Conservation (phyloP, 2,329 filamentous ascomycete species). For the Ceratocystis alfenasii region DNA sequence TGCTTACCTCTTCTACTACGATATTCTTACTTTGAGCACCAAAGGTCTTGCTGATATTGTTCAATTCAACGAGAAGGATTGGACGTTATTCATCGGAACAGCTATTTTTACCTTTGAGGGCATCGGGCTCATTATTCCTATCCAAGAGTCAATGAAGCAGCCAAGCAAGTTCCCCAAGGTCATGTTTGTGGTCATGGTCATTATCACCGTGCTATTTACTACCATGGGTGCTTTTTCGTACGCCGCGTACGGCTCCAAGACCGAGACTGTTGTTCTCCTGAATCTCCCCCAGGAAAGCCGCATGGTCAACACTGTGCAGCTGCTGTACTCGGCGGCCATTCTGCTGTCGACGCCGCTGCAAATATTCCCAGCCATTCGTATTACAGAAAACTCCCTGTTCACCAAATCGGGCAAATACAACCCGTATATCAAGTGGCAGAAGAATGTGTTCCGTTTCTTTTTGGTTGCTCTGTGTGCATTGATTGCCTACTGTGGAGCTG, state of each 20-base stretch:
- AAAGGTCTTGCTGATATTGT: constrained; percentile 75
- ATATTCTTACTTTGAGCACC: constrained; percentile 66
- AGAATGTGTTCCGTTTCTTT: constrained; percentile 92
- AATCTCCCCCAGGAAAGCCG: constrained; percentile 94
- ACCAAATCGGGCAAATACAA: constrained; percentile 94
- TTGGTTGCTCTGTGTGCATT: constrained; percentile 75
- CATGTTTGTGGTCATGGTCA: constrained; percentile 80
- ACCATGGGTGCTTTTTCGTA: constrained; percentile 90
- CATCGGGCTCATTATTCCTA: constrained; percentile 93
- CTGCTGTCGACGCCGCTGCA: constrained; percentile 88
- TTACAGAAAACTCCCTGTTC: constrained; percentile 88
- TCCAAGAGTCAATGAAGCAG: constrained; percentile 91
- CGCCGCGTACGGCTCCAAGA: constrained; percentile 87
- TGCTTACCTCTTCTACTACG: constrained; percentile 91
- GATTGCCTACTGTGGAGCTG: constrained; percentile 85
- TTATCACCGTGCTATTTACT: constrained; percentile 83
- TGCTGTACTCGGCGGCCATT: constrained; percentile 96
- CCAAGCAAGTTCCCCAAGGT: constrained; percentile 84
- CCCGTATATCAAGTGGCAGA: constrained; percentile 98
- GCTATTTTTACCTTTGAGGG: constrained; percentile 99
- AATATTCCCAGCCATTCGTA: constrained; percentile 94
- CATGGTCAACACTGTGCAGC: constrained; percentile 89
- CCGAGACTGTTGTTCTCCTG: constrained; percentile 89
- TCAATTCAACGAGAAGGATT: constrained; percentile 79
- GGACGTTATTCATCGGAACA: constrained; percentile 97